These are phyloP conservation scores for Chrysosporium keratinophilum DNA, from an alignment of 2,329 filamentous ascomycete species.

Conservation along the genomic window DNA sequence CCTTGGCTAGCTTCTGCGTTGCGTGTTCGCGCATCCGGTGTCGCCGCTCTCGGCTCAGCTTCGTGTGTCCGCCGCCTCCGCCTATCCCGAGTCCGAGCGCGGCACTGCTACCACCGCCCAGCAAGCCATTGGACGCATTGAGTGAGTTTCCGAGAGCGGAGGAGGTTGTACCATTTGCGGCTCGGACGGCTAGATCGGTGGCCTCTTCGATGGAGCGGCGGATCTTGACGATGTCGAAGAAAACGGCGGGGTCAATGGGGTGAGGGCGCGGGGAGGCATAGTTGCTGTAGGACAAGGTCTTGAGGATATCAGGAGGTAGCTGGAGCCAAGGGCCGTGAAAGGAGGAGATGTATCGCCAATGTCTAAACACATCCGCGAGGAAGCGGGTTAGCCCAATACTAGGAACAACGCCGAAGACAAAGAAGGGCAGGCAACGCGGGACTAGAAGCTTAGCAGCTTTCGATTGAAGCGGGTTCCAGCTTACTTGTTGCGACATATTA, in stretches of 20 bases:
- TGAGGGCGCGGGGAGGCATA: conserved; percentile 65
- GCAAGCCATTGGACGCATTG: conserved; percentile 43
- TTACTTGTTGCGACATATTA: conserved; percentile 60
- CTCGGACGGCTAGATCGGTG: conserved; percentile 64
- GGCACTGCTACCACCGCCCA: conserved; percentile 41
- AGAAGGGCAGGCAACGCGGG: not conserved
- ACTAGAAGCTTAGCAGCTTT: not conserved
- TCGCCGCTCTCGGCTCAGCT: conserved; percentile 64
- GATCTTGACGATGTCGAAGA: conserved; percentile 78
- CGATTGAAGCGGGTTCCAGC: not conserved
- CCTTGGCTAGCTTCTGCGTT: conserved; percentile 63
- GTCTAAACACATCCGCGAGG: conserved; percentile 40
- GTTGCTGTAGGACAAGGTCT: conserved; percentile 68
- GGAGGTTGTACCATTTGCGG: conserved; percentile 61
- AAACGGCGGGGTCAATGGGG: conserved; percentile 66
- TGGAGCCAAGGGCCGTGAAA: conserved; percentile 79
- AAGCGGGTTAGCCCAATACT: not conserved
- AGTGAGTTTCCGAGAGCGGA: conserved; percentile 49
- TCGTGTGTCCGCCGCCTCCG: conserved; percentile 47
- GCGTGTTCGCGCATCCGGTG: conserved; percentile 73
- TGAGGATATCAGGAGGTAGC: conserved; percentile 66
- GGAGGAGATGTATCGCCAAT: conserved; percentile 76
- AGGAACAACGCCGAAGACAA: not conserved
- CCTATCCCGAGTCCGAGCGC: conserved; percentile 49
- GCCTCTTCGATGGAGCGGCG: conserved; percentile 70